Evolutionary conservation across 1,284 basidiomycete genomes (phyloP), one percentile per base, ranked within the genome.

Genomic region (Schizopora paradoxa): DNA sequence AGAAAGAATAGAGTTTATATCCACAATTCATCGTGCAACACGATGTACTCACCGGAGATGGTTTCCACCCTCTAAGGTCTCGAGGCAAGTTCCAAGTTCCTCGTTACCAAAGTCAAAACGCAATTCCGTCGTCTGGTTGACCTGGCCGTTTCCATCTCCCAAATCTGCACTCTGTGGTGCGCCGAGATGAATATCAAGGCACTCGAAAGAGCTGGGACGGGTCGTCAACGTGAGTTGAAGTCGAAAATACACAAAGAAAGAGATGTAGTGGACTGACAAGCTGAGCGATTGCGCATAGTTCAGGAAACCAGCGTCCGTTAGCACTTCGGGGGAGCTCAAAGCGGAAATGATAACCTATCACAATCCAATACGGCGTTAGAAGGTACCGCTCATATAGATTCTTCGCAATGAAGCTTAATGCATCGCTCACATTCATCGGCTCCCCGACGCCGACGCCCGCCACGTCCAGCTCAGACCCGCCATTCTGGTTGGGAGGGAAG

Each of bases 171-270:
- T 65, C 56, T 86, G 82, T 0, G 74, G 74, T 27, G 56, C 68
- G 3, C 83, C 83, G 8, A 77, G 53, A 56, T 84, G 85, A 48
- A 87, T 62, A 19, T 78, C 84, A 23, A 87, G 61, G 59, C 86
- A 89, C 61, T 89, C 85, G 41, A 72, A 71, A 10, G 85, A 82
- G 60, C 82, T 84, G n/a, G n/a, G n/a, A 31, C 28, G 8, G 10
- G 14, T 31, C 28, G 28, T 31, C 10, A 31, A 31, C 14, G 14
- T 31, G 28, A 10, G 14, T 31, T 8, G 28, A 10, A 31, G 14
- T 10, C 8, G 14, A 31, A 31, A 31, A 10, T 31, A 31, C 10
- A 31, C 28, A 31, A 31, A 31, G 28, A n/a, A n/a, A n/a, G n/a
- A n/a, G n/a, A n/a, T n/a, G n/a, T n/a, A n/a, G n/a, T n/a, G n/a